Percentiles rank a stretch among this genome's conserved stretches.
These are phyloP conservation scores for Waltergamsia citrina DNA, from an alignment of 2,329 filamentous ascomycete genomes.

Conservation along the genomic window DNA sequence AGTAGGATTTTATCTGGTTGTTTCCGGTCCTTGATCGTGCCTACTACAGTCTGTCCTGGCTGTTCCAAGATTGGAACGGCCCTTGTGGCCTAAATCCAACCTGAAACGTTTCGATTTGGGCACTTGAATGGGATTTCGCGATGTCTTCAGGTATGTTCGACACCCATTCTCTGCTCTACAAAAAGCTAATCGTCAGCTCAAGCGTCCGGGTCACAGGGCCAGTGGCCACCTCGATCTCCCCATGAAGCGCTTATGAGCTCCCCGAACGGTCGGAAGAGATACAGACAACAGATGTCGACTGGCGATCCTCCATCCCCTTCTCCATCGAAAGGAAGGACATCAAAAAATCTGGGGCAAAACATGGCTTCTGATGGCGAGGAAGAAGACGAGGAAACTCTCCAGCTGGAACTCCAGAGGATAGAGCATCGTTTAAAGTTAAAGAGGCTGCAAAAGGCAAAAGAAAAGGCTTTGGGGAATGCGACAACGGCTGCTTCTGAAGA, in stretches of 20 bases:
- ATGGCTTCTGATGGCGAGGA: constrained; percentile 41
- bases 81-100: neutral
- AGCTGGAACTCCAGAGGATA: constrained; percentile 80
- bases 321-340: constrained; percentile 27
- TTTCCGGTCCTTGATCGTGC: neutral
- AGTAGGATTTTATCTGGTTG: too few relatives aligned
- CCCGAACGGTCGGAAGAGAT: constrained; percentile 69
- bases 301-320: constrained; percentile 61
- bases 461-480: constrained; percentile 4
- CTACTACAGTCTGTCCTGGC: neutral
- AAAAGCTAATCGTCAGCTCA: neutral
- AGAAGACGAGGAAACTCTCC: constrained; percentile 82
- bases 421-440: constrained; percentile 83
- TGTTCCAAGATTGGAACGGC: neutral
- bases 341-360: constrained; percentile 16
- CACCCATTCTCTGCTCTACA: too few relatives aligned
- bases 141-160: constrained; percentile 17
- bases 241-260: constrained; percentile 56
- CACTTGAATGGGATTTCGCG: neutral
- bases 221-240: constrained; percentile 60
- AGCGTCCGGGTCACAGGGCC: too few relatives aligned
- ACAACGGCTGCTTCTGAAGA: too few relatives aligned
- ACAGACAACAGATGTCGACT: constrained; percentile 58
- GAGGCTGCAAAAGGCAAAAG: constrained; percentile 58
- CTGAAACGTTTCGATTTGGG: too few relatives aligned